Percentiles rank a stretch among this genome's conserved stretches.
These are phyloP conservation scores for Centaurea solstitialis DNA, from an alignment of 129 eudicot species.

Conservation along the genomic window DNA sequence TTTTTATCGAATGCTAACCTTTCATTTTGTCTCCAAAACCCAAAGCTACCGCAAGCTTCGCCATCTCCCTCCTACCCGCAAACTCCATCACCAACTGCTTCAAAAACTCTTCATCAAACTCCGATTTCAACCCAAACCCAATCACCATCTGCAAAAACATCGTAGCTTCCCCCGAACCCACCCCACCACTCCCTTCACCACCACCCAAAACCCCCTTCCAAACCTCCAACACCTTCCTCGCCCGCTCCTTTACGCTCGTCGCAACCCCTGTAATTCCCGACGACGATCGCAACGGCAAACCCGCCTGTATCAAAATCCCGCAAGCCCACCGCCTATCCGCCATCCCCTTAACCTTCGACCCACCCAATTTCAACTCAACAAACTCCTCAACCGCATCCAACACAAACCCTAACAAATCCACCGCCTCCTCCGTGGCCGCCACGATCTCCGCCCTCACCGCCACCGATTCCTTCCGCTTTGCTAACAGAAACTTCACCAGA, in stretches of 20 bases:
- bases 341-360: conserved; percentile 31
- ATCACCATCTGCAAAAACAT: conserved; percentile 56
- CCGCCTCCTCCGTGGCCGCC: conserved; percentile 38
- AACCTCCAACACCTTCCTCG: conserved; percentile 40
- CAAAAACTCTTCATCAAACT: conserved; percentile 44
- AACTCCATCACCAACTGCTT: conserved; percentile 50
- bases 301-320: conserved; percentile 36
- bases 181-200: conserved; percentile 43
- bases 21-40: conserved; percentile 47
- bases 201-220: conserved; percentile 55
- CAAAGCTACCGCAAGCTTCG: conserved; percentile 48
- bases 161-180: conserved; percentile 54
- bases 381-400: conserved; percentile 58
- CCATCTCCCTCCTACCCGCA: conserved; percentile 54
- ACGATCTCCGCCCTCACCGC: conserved; percentile 37
- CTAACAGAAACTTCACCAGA: conserved; percentile 39
- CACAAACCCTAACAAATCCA: conserved; percentile 43
- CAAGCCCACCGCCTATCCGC: conserved; percentile 62
- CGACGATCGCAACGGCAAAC: conserved; percentile 17
- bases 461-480: conserved; percentile 45
- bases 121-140: conserved; percentile 52
- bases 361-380: conserved; percentile 38
- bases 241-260: conserved; percentile 23
- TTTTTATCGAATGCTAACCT: conserved; percentile 27
- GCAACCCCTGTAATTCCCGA: conserved; percentile 28